Conservation (phyloP, 768 basidiomycete genomes). For the Mycena venus region DNA sequence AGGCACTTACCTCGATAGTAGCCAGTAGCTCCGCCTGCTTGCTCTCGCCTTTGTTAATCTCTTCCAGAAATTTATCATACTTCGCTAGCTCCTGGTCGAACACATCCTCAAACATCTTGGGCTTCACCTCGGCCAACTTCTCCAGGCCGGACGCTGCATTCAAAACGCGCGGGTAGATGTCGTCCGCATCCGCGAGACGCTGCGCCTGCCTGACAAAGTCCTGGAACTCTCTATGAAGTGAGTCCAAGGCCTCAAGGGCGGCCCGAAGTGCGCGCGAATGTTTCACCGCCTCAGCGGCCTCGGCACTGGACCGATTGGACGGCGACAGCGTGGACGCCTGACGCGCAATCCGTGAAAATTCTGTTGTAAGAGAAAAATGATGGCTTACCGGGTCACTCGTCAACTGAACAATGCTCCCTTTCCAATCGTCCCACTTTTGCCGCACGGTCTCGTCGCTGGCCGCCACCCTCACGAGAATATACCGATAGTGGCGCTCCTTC, state of each 20-base stretch:
- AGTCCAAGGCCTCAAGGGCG: slow-evolving; percentile 85
- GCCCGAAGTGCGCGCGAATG: slow-evolving; percentile 80
- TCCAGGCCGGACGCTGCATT: slow-evolving; percentile 76
- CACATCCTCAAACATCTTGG: slow-evolving; percentile 90
- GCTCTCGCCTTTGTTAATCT: slow-evolving; percentile 63
- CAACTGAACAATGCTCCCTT: slow-evolving; percentile 75
- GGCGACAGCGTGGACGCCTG: slow-evolving; percentile 69
- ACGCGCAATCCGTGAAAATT: background rate
- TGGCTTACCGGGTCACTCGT: slow-evolving; percentile 74
- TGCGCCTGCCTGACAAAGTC: slow-evolving; percentile 76
- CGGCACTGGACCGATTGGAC: slow-evolving; percentile 47
- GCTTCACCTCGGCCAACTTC: slow-evolving; percentile 76
- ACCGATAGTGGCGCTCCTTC: slow-evolving; percentile 79
- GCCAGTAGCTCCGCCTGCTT: slow-evolving; percentile 77
- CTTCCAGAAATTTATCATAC: slow-evolving; percentile 82
- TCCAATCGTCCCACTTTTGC: slow-evolving; percentile 93
- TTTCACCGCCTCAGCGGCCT: slow-evolving; percentile 65
- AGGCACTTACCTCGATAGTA: slow-evolving; percentile 77
- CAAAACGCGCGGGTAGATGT: slow-evolving; percentile 79
- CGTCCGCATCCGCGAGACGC: slow-evolving; percentile 73
- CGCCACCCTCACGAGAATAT: slow-evolving; percentile 78
- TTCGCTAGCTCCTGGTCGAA: slow-evolving; percentile 84
- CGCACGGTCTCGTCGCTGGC: slow-evolving; percentile 84
- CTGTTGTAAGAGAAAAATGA: background rate
- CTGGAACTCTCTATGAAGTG: slow-evolving; percentile 70